These are phyloP conservation scores for Acanthamoeba healyi DNA, from an alignment of 208 protist genomes.

Conservation along the genomic window DNA sequence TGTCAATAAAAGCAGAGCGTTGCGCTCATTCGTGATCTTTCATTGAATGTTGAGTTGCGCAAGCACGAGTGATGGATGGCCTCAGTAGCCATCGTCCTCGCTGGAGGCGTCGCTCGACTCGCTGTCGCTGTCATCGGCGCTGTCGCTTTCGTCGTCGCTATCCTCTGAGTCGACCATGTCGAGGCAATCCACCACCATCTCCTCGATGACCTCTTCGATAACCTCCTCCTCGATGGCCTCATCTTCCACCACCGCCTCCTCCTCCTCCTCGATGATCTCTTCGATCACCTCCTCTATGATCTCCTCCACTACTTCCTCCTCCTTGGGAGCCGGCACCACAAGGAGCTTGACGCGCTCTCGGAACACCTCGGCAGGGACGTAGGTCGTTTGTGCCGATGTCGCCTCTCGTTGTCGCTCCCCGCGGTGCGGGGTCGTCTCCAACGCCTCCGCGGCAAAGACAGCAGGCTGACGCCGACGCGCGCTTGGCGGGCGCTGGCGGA, in stretches of 20 bases:
- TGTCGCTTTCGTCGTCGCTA: slow-evolving; percentile 59
- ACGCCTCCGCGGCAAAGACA: not conserved
- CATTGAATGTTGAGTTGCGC: not conserved
- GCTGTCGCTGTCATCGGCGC: slow-evolving; percentile 34
- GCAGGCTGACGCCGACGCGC: not conserved
- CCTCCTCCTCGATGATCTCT: not conserved
- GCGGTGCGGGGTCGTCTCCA: not conserved
- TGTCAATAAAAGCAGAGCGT: not conserved
- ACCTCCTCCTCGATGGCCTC: not conserved
- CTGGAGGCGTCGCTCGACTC: slow-evolving; percentile 1
- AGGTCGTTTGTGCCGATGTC: not conserved
- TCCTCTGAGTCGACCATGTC: slow-evolving; percentile 22
- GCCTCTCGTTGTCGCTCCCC: not conserved
- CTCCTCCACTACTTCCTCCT: not conserved
- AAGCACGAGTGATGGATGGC: not conserved
- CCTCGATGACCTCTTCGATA: not conserved
- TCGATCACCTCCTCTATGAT: not conserved
- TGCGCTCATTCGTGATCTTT: not conserved
- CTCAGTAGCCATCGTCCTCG: slow-evolving; percentile 48
- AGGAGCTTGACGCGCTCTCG: not conserved
- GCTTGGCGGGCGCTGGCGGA: not conserved
- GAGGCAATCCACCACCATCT: not conserved
- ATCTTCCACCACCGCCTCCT: not conserved
- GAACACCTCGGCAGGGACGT: not conserved
- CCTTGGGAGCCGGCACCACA: not conserved